Percentiles rank a stretch among this genome's conserved stretches.
These are phyloP conservation scores for Erodium moschatum DNA, from an alignment of 441 rosid genomes.

Conservation along the genomic window DNA sequence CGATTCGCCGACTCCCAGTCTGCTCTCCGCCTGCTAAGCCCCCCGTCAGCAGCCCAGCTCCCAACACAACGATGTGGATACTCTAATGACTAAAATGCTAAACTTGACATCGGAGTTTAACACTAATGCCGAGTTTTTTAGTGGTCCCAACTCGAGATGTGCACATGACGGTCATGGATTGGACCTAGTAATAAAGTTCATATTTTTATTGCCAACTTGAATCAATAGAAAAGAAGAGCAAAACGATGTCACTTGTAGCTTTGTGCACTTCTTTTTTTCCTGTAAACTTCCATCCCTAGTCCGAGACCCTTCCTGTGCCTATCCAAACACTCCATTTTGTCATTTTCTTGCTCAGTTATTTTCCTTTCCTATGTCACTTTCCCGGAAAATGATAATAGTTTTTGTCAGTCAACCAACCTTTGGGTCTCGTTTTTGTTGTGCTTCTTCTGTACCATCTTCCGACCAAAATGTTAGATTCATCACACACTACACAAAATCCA, in stretches of 20 bases:
- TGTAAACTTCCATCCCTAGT: not conserved
- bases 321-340: slow-evolving; percentile 3
- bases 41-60: no score
- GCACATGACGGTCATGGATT: no score
- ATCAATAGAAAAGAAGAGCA: not conserved
- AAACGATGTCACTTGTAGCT: not conserved
- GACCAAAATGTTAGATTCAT: not conserved
- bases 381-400: slow-evolving; percentile 1
- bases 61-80: no score
- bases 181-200: no score
- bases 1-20: no score
- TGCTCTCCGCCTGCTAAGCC: no score
- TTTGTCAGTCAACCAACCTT: not conserved
- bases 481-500: slow-evolving; percentile 1
- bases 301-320: slow-evolving; percentile 3
- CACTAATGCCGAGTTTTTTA: no score
- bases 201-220: no score
- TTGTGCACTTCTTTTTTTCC: not conserved
- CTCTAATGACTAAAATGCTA: no score
- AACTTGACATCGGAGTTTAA: no score
- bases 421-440: not conserved
- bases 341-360: not conserved
- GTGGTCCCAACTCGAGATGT: no score
- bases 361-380: not conserved
- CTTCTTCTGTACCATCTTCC: not conserved